Conservation (phyloP, 305 asterid genomes). For the Rubia occidens region DNA sequence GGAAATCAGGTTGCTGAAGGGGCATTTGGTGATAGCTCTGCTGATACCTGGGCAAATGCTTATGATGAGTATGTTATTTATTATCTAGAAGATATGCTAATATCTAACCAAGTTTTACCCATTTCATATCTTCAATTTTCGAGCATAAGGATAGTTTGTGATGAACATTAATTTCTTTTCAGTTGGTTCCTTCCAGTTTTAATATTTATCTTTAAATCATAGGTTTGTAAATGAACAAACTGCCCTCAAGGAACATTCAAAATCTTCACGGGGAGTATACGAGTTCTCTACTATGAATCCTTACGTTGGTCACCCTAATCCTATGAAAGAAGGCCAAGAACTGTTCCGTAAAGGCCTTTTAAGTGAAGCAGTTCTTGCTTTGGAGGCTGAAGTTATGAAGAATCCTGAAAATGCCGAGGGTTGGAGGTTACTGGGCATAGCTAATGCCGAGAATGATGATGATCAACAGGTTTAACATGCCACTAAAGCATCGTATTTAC, state of each 20-base stretch:
- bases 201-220: slow-evolving; percentile 14
- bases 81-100: slow-evolving; percentile 3
- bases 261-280: slow-evolving; percentile 63
- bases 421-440: slow-evolving; percentile 97
- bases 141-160: background rate
- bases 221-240: slow-evolving; percentile 74
- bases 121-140: background rate
- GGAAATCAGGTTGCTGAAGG: slow-evolving; percentile 92
- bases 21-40: slow-evolving; percentile 60
- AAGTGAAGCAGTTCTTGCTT: slow-evolving; percentile 99
- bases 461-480: slow-evolving; percentile 71
- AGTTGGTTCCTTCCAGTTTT: background rate
- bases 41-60: slow-evolving; percentile 86
- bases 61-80: slow-evolving; percentile 80
- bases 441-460: slow-evolving; percentile 98
- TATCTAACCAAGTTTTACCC: background rate
- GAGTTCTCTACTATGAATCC: slow-evolving; percentile 95
- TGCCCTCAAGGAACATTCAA: slow-evolving; percentile 51
- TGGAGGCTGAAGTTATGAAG: slow-evolving; percentile 98
- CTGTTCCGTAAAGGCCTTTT: slow-evolving; percentile 96
- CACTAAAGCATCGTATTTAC: background rate
- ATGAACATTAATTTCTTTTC: background rate
- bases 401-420: slow-evolving; percentile 97
- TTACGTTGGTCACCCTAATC: slow-evolving; percentile 96
- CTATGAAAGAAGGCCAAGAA: slow-evolving; percentile 96